Evolutionary conservation across 148 eudicot species (phyloP), one percentile per base, ranked within the genome.

Genomic region (Nepenthes mirabilis): DNA sequence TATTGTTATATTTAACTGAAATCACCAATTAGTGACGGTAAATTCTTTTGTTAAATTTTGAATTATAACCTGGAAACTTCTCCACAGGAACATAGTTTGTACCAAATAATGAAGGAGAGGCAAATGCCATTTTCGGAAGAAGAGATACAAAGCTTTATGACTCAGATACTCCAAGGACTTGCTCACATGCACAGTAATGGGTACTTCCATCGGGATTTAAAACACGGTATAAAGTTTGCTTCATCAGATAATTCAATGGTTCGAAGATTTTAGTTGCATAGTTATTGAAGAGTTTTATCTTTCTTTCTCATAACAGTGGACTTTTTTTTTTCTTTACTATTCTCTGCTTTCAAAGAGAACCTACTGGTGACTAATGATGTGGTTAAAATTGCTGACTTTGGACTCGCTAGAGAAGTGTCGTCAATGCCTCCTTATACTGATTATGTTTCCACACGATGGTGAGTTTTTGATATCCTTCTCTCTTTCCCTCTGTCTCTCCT

Each of bases 391-490:
- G 99, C 96, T 74, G 99, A 93, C 70, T 84, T 93, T 64, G 99
- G 99, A 57, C 87, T 93, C 54, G 99, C 89, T 49, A 77, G 99
- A 62, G 99, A 91, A 73, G 74, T 93, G 47, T 70, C 83, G 61
- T 88, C 99, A 54, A 36, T 48, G 53, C 99, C 99, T 69, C 99
- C 99, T 11, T 93, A 73, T 71, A 93, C 99, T 33, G 99, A 93
- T 62, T 93, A 93, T 74, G 99, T 93, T 59, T 84, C 99, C 36
- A 93, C 99, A 49, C 85, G 99, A 47, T 93, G 99, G 99, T 93
- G 68, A 77, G 95, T 66, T 52, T 40, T 55, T 59, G 33, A 55
- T 52, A 32, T 61, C 43, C 32, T 61, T 11, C 6, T 52, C 34
- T 23, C 13, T 33, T 14, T 2, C 34, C 43, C 13, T 33, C 37